phyloP scores from a whole-genome alignment of 2,329 filamentous ascomycete genomes.

The Xylaria sp. region DNA sequence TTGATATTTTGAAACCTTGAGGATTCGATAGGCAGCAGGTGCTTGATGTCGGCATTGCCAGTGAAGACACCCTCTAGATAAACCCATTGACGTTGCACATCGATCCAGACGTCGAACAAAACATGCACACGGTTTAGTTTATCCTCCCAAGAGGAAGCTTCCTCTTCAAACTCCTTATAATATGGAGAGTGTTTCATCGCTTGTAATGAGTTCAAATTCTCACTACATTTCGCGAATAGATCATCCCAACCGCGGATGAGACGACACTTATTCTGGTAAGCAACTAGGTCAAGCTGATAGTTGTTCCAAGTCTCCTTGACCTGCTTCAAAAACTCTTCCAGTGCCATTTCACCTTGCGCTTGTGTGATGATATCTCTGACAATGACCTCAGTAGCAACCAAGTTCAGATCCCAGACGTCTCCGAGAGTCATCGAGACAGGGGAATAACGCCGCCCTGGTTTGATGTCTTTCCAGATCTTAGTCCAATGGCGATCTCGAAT shows the following conservation, averaged over 20 bases:
- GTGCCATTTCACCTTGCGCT: constrained; percentile 96
- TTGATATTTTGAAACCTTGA: constrained; percentile 99
- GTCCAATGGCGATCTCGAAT: constrained; percentile 97
- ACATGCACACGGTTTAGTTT: constrained; percentile 97
- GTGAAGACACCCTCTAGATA: constrained; percentile 99
- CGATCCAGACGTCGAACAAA: constrained; percentile 99
- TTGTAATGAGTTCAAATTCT: constrained; percentile 96
- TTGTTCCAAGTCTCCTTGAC: constrained; percentile 97
- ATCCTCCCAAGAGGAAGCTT: constrained; percentile 96
- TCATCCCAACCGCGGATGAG: constrained; percentile 98
- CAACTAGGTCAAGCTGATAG: constrained; percentile 92
- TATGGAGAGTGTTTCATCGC: constrained; percentile 99
- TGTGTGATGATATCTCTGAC: constrained; percentile 95
- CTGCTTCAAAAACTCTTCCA: constrained; percentile 96
- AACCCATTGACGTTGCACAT: constrained; percentile 99
- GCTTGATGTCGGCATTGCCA: constrained; percentile 98
- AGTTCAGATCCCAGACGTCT: constrained; percentile 97
- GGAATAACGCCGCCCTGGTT: constrained; percentile 92
- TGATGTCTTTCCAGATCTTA: constrained; percentile 96
- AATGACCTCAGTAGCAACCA: constrained; percentile 84
- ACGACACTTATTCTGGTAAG: constrained; percentile 97
- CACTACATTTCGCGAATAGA: constrained; percentile 96
- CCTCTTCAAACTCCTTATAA: constrained; percentile 99
- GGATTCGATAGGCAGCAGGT: constrained; percentile 94
- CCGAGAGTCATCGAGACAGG: constrained; percentile 95